A percentile compares a stretch with the other conserved stretches of the same genome.
These are phyloP conservation scores for Zalaria sp. DNA, from an alignment of 2,329 filamentous ascomycete species.

Conservation along the genomic window DNA sequence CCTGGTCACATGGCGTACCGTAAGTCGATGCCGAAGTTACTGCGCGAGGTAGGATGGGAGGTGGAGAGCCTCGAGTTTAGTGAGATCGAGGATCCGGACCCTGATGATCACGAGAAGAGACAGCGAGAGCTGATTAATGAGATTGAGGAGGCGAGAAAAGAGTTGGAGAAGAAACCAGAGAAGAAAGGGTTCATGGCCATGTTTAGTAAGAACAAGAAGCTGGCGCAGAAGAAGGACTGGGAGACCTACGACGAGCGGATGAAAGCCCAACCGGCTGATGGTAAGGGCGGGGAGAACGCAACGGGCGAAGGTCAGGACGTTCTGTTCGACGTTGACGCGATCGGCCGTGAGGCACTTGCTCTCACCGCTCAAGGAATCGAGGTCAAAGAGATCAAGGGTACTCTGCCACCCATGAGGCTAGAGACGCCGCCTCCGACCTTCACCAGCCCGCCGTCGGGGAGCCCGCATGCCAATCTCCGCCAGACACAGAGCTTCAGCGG, in stretches of 20 bases:
- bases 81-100: conserved; percentile 95
- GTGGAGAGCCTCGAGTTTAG: conserved; percentile 88
- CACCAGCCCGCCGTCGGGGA: neutral
- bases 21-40: conserved; percentile 72
- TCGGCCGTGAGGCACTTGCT: conserved; percentile 54
- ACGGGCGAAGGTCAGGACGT: conserved; percentile 28
- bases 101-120: conserved; percentile 74
- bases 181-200: conserved; percentile 55
- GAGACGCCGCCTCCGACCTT: conserved; percentile 16
- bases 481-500: conserved; percentile 32
- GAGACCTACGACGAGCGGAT: conserved; percentile 73
- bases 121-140: conserved; percentile 92
- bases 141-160: conserved; percentile 83
- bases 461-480: conserved; percentile 16
- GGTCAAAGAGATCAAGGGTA: conserved; percentile 77
- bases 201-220: conserved; percentile 71
- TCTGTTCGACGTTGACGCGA: conserved; percentile 91
- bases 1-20: conserved; percentile 93
- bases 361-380: conserved; percentile 62
- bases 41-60: conserved; percentile 79
- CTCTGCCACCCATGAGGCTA: conserved; percentile 80
- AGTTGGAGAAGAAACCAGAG: conserved; percentile 65
- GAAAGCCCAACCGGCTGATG: conserved; percentile 32
- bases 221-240: conserved; percentile 72
- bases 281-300: conserved; percentile 34